Percentiles rank a stretch among this genome's conserved stretches.
phyloP scores from a whole-genome alignment of 768 basidiomycete species.

The Plicaturopsis crispa region DNA sequence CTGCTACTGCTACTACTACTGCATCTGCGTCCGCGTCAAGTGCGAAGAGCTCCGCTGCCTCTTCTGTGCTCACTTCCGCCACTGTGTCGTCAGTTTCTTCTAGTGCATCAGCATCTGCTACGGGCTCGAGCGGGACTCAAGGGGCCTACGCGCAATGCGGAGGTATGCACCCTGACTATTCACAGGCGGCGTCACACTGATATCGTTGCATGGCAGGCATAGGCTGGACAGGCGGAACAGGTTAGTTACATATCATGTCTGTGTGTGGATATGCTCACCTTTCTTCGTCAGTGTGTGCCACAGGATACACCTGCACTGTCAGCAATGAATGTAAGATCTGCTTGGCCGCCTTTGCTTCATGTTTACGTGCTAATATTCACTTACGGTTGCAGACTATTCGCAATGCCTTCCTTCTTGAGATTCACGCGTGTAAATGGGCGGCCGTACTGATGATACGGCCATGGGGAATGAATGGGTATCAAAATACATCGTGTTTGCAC shows the following conservation, averaged over 20 bases:
- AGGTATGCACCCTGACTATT: conserved; percentile 15
- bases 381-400: conserved; percentile 28
- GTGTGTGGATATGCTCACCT: no score
- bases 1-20: conserved; percentile 15
- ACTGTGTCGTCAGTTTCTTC: no score
- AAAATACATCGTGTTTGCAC: neutral
- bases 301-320: conserved; percentile 24
- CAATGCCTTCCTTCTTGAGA: conserved; percentile 33
- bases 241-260: no score
- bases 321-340: conserved; percentile 37
- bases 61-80: no score
- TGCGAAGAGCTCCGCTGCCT: no score
- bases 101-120: conserved; percentile 6
- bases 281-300: conserved; percentile 22
- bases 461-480: neutral
- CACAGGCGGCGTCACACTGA: neutral
- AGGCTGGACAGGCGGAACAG: conserved; percentile 37
- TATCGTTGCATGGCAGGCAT: conserved; percentile 10
- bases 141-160: conserved; percentile 36
- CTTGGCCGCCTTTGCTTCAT: neutral
- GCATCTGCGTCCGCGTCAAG: conserved; percentile 21
- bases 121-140: conserved; percentile 11
- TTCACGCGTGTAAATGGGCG: no score
- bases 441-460: no score
- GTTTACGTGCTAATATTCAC: neutral